Conservation (phyloP, 495 filamentous ascomycete species). For the Aspergillus panamensis region DNA sequence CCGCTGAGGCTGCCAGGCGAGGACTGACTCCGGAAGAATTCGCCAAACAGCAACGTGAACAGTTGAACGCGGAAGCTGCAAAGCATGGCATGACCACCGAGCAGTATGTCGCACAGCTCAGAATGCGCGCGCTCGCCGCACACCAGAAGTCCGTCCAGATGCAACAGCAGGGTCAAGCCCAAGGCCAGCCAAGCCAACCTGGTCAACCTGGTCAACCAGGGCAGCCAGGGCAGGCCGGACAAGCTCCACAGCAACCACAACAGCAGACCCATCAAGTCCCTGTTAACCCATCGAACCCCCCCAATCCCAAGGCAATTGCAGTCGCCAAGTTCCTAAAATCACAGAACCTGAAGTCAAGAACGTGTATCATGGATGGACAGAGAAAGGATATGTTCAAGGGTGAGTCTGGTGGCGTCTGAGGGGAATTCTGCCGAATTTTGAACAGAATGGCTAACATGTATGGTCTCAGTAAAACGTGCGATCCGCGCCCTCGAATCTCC, state of each 20-base stretch:
- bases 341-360: slow-evolving; percentile 85
- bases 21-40: slow-evolving; percentile 76
- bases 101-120: slow-evolving; percentile 62
- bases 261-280: slow-evolving; percentile 47
- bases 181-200: slow-evolving; percentile 27
- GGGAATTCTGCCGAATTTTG: neutral
- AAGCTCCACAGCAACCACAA: slow-evolving; percentile 35
- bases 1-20: slow-evolving; percentile 66
- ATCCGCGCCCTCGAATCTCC: slow-evolving; percentile 88
- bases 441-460: neutral
- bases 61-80: slow-evolving; percentile 59
- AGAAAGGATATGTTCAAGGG: slow-evolving; percentile 98
- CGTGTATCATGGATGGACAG: slow-evolving; percentile 92
- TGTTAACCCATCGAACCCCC: slow-evolving; percentile 64
- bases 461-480: slow-evolving; percentile 83
- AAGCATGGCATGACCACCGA: slow-evolving; percentile 60
- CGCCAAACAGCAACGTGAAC: slow-evolving; percentile 55
- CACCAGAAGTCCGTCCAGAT: slow-evolving; percentile 45
- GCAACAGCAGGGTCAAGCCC: slow-evolving; percentile 43
- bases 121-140: slow-evolving; percentile 58
- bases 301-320: slow-evolving; percentile 81
- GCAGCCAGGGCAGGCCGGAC: slow-evolving; percentile 36
- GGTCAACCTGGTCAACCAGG: slow-evolving; percentile 48
- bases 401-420: slow-evolving; percentile 29
- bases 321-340: slow-evolving; percentile 83